Base-by-base conservation (phyloP, 2,329 filamentous ascomycete genomes). In the Claviceps citrina region DNA sequence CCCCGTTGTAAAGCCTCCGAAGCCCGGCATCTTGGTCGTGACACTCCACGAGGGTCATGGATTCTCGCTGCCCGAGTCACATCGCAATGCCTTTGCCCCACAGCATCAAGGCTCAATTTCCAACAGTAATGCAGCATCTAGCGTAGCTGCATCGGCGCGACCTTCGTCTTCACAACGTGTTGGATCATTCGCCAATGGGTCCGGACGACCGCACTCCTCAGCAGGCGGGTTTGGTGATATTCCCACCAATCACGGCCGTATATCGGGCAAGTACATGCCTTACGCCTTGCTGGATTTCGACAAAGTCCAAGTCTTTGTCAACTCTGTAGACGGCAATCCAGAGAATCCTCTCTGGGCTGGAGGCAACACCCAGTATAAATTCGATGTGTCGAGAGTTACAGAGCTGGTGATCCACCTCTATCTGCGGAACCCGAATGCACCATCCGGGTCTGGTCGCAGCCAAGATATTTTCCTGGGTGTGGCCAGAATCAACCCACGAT, bases 311-410 rank as follows among this genome's bases (percentile, higher is more conserved):
- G 85, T 96, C 42, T 96, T 98, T 59, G 86, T 96, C 63, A 94
- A 95, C 63, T 86, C 91, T 9, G 89, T 96, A 32, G 91, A 91
- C 38, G 91, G 91, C 43, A 87, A 77, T 35, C 89, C 91, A 8
- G 86, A 95, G 62, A 93, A 93, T 58, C 91, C 91, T 0, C 68
- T 95, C 0, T 98, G 91, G 86, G 87, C 89, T 3, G 91, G 91
- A 46, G 85, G 89, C 56, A 96, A 89, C 62, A 98, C 91, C n/a
- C 86, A 93, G 54, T 98, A 95, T 73, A 98, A 98, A 65, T 98
- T 98, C 60, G 91, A 98, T 68, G 91, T 98, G 45, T 96, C 91
- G 41, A 76, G 91, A 54, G 82, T 86, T 39, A 94, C 87, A 1
- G 89, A 96, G 52, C 69, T 98, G 44, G 84, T 79, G 45, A 78